These are phyloP conservation scores for Orychophragmus violaceus DNA, from an alignment of 345 rosid species.

Conservation along the genomic window DNA sequence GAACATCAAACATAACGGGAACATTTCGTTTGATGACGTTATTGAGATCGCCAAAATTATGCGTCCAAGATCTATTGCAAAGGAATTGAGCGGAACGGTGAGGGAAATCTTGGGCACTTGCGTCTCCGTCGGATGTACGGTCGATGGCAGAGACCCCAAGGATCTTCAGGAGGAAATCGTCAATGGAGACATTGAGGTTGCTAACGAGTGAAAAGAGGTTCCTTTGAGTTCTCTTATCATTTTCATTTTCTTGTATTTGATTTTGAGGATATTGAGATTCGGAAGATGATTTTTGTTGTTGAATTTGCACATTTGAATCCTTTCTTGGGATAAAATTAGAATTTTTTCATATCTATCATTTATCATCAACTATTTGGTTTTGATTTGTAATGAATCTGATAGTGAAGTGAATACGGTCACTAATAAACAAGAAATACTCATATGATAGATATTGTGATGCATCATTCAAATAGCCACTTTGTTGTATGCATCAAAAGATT, in stretches of 20 bases:
- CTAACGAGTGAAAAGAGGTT: constrained; percentile 32
- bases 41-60: too few relatives aligned
- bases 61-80: constrained; percentile 49
- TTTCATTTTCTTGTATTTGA: neutral
- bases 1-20: too few relatives aligned
- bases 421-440: too few relatives aligned
- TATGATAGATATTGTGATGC: too few relatives aligned
- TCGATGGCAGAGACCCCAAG: constrained; percentile 53
- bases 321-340: neutral
- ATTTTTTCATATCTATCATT: neutral
- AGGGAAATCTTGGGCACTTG: constrained; percentile 61
- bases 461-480: neutral
- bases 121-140: constrained; percentile 59
- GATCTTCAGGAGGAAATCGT: constrained; percentile 47
- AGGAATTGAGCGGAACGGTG: constrained; percentile 48
- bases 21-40: too few relatives aligned
- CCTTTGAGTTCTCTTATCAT: neutral
- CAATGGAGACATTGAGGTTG: constrained; percentile 46
- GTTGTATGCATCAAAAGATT: too few relatives aligned
- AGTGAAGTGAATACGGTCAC: too few relatives aligned
- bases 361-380: too few relatives aligned
- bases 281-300: neutral
- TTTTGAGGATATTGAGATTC: too few relatives aligned
- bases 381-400: too few relatives aligned
- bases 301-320: neutral